Percentiles rank a stretch among this genome's conserved stretches.
phyloP scores from a whole-genome alignment of 495 filamentous ascomycete species.

The Cairneyella variabilis region DNA sequence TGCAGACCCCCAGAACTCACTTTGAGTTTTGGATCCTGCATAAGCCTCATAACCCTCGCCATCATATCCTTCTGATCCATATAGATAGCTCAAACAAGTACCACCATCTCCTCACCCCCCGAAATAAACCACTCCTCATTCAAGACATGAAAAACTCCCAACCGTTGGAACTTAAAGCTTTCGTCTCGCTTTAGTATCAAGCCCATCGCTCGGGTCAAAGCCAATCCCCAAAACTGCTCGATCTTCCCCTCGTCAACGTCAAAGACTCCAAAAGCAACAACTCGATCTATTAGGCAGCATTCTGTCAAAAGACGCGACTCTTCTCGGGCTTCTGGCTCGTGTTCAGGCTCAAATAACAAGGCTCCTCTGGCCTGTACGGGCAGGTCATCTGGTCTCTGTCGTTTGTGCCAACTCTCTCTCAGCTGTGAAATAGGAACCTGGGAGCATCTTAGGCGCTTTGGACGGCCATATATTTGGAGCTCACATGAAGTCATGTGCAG shows the following conservation, averaged over 20 bases:
- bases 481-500: background rate
- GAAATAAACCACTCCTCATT: background rate
- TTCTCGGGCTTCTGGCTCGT: background rate
- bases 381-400: slow-evolving; percentile 2
- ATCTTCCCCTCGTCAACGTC: background rate
- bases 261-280: slow-evolving; percentile 4
- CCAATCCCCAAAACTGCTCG: background rate
- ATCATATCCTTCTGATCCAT: no score
- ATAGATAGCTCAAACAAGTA: background rate
- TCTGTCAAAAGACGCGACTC: background rate
- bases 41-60: no score
- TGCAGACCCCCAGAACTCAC: no score
- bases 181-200: background rate
- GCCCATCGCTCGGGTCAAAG: background rate
- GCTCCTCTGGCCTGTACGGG: background rate
- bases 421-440: background rate
- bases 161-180: background rate
- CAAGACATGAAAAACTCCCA: slow-evolving; percentile 4
- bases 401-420: background rate
- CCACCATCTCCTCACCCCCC: slow-evolving; percentile 1
- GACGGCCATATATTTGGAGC: background rate
- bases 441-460: background rate
- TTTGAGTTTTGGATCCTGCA: no score
- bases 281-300: background rate
- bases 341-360: background rate